Percentiles rank a stretch among this genome's conserved stretches.
These are phyloP conservation scores for Chalaropsis ovoidea DNA, from an alignment of 2,329 filamentous ascomycete genomes.

Conservation along the genomic window DNA sequence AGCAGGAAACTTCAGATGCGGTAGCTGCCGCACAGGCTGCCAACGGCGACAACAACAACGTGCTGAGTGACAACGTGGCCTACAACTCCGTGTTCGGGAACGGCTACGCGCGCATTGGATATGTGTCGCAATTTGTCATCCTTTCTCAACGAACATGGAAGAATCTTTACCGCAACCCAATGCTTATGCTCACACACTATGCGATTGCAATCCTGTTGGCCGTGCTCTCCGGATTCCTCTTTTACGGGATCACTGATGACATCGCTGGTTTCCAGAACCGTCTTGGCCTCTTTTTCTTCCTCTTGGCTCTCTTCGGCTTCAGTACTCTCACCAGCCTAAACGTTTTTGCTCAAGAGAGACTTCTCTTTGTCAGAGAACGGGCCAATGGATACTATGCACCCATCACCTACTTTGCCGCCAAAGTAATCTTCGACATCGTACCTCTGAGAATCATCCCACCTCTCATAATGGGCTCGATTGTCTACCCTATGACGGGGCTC, in stretches of 20 bases:
- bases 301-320: slow-evolving; percentile 91
- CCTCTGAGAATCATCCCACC: slow-evolving; percentile 90
- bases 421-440: slow-evolving; percentile 96
- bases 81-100: slow-evolving; percentile 52
- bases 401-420: slow-evolving; percentile 85
- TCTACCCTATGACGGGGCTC: slow-evolving; percentile 96
- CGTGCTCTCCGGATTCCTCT: slow-evolving; percentile 87
- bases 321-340: slow-evolving; percentile 88
- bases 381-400: slow-evolving; percentile 96
- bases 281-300: slow-evolving; percentile 93
- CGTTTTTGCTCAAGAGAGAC: slow-evolving; percentile 81
- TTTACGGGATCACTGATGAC: slow-evolving; percentile 92
- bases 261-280: slow-evolving; percentile 97
- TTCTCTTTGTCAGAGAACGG: slow-evolving; percentile 84
- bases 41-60: slow-evolving; percentile 54
- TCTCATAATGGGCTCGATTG: slow-evolving; percentile 86
- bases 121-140: slow-evolving; percentile 74
- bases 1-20: slow-evolving; percentile 66
- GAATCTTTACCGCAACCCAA: slow-evolving; percentile 92
- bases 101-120: slow-evolving; percentile 72
- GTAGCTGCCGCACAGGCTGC: slow-evolving; percentile 53
- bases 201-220: slow-evolving; percentile 91
- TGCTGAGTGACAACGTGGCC: slow-evolving; percentile 36
- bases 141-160: slow-evolving; percentile 88
- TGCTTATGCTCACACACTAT: slow-evolving; percentile 97